Conservation (phyloP, 345 rosid genomes). For the Boechera retrofracta region DNA sequence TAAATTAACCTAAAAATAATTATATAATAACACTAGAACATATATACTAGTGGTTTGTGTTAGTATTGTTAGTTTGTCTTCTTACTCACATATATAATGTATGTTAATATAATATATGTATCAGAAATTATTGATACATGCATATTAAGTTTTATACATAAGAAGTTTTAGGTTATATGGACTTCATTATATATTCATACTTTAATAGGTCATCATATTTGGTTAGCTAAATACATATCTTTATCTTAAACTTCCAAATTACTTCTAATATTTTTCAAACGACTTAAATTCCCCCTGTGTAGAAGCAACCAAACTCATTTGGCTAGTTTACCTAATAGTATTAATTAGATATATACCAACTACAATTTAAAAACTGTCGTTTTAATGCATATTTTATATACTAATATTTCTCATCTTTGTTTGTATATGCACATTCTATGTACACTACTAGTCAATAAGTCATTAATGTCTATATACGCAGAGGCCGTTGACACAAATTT, state of each 20-base stretch:
- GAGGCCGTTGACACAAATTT: conserved; percentile 43
- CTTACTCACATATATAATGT: neutral
- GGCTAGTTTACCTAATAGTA: neutral
- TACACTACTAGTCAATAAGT: conserved; percentile 20
- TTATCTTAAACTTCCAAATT: neutral
- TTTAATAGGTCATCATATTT: neutral
- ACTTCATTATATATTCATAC: neutral
- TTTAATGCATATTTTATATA: neutral
- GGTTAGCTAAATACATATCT: neutral
- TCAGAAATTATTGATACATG: neutral
- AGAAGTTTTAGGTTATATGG: neutral
- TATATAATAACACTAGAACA: too few relatives aligned
- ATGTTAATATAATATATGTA: neutral
- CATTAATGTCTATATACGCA: conserved; percentile 28
- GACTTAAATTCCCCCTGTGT: too few relatives aligned
- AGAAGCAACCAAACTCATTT: neutral
- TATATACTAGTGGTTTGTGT: too few relatives aligned
- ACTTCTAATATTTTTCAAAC: neutral
- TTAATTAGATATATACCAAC: neutral
- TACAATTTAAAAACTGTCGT: neutral
- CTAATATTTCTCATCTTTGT: conserved; percentile 14
- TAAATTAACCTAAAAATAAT: too few relatives aligned
- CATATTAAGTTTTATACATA: neutral
- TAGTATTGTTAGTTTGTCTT: neutral
- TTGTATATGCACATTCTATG: conserved; percentile 30